Percentiles rank a stretch among this genome's conserved stretches.
Evolutionary conservation across 768 basidiomycete genomes (phyloP).

Genomic region (Lactarius pseudohatsudake): DNA sequence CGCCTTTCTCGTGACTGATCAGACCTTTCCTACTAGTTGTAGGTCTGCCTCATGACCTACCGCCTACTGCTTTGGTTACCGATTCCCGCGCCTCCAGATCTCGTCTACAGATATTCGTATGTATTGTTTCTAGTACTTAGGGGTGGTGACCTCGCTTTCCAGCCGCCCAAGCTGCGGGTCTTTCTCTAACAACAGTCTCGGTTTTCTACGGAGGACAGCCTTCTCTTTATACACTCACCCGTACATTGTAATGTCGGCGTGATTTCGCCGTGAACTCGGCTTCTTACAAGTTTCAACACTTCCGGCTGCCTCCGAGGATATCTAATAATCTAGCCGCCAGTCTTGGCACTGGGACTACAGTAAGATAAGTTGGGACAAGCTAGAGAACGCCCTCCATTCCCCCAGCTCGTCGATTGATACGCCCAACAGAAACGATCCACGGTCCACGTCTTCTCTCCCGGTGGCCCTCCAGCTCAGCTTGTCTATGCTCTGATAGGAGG

Average conservation of each 20-base stretch:
- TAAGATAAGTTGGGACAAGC: no score
- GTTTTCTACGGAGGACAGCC: neutral
- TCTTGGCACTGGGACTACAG: neutral
- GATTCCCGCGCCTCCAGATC: constrained; percentile 3
- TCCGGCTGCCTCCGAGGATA: constrained; percentile 3
- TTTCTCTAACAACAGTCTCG: neutral
- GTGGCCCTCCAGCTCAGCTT: neutral
- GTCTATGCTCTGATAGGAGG: neutral
- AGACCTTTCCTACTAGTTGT: constrained; percentile 1
- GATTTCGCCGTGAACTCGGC: neutral
- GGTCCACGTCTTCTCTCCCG: neutral
- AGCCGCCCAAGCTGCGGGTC: neutral
- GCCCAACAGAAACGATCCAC: neutral
- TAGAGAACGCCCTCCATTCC: neutral
- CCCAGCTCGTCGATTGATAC: neutral
- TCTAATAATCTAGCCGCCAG: constrained; percentile 6
- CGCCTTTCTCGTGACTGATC: constrained; percentile 12
- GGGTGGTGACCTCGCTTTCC: neutral
- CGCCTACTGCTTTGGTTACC: constrained; percentile 3
- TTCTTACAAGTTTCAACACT: constrained; percentile 3
- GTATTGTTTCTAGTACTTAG: neutral
- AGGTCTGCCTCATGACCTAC: constrained; percentile 13
- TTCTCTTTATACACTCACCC: neutral
- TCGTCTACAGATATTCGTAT: neutral
- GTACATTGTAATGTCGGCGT: neutral